Evolutionary conservation across 2,329 filamentous ascomycete genomes (phyloP).

Genomic region (Lasiodiplodia theobromae): DNA sequence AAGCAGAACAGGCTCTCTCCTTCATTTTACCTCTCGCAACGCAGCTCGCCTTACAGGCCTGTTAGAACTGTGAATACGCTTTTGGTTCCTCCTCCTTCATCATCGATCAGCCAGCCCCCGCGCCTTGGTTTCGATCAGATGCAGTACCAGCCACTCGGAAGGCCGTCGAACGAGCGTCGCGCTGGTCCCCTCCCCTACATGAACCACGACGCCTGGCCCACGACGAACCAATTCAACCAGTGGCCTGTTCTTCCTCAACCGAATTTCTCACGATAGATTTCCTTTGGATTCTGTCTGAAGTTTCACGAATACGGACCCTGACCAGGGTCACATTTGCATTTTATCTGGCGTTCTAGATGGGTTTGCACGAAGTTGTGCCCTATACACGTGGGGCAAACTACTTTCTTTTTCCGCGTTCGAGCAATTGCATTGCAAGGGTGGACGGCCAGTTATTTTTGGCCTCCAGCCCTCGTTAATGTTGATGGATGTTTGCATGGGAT

Average conservation of each 20-base stretch:
- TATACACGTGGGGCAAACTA: slow-evolving; percentile 3
- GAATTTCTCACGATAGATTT: slow-evolving; percentile 36
- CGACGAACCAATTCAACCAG: slow-evolving; percentile 48
- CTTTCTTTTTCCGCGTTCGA: slow-evolving; percentile 15
- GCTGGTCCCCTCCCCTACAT: slow-evolving; percentile 54
- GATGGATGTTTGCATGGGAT: slow-evolving; percentile 21
- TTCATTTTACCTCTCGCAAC: slow-evolving; percentile 83
- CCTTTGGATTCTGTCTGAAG: slow-evolving; percentile 4
- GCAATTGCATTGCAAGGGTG: slow-evolving; percentile 24
- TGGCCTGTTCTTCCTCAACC: slow-evolving; percentile 47
- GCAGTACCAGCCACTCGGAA: slow-evolving; percentile 59
- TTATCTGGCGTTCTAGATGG: slow-evolving; percentile 25
- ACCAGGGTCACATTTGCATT: slow-evolving; percentile 16
- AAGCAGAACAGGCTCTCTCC: slow-evolving; percentile 81
- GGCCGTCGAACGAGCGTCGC: slow-evolving; percentile 54
- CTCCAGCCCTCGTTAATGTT: slow-evolving; percentile 13
- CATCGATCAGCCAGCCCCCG: slow-evolving; percentile 69
- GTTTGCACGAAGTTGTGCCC: neutral
- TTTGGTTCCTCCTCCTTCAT: slow-evolving; percentile 84
- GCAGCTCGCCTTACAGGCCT: slow-evolving; percentile 90
- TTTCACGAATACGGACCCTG: slow-evolving; percentile 1
- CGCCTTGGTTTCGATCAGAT: slow-evolving; percentile 56
- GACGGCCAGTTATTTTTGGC: slow-evolving; percentile 5
- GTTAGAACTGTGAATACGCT: slow-evolving; percentile 89
- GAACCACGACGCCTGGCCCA: slow-evolving; percentile 48